Evolutionary conservation across 2,329 filamentous ascomycete species (phyloP).

Genomic region (Penicillium sp.): DNA sequence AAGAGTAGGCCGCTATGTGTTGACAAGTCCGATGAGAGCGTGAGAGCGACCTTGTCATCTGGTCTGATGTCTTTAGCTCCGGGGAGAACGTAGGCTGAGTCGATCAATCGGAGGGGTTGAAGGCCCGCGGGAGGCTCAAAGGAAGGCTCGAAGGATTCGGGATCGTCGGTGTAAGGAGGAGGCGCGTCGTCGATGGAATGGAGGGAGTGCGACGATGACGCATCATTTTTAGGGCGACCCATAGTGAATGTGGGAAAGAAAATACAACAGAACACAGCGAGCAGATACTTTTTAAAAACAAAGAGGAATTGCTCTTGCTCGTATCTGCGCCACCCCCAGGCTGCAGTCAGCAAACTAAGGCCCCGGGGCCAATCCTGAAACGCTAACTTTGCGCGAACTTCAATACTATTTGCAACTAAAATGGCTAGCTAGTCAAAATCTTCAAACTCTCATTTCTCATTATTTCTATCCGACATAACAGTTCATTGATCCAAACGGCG

Average conservation of each 20-base stretch:
- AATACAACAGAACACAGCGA: neutral
- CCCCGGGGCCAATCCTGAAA: too few relatives aligned
- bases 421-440: too few relatives aligned
- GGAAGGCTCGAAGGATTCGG: conserved; percentile 2
- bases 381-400: too few relatives aligned
- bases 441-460: neutral
- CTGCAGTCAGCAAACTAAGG: too few relatives aligned
- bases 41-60: conserved; percentile 12
- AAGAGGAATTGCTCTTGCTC: too few relatives aligned
- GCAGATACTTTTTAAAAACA: too few relatives aligned
- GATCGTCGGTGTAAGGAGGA: conserved; percentile 26
- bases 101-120: conserved; percentile 16
- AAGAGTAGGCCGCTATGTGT: conserved; percentile 16
- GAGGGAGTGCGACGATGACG: conserved; percentile 21
- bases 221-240: conserved; percentile 15
- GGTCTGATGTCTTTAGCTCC: conserved; percentile 8
- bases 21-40: conserved; percentile 17
- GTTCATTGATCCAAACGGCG: neutral
- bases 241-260: neutral
- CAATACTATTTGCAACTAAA: too few relatives aligned
- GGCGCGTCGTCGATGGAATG: conserved; percentile 19
- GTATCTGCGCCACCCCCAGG: too few relatives aligned
- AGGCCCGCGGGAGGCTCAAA: neutral
- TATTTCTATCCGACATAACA: conserved; percentile 7
- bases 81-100: conserved; percentile 22